A percentile compares a stretch with the other conserved stretches of the same genome.
phyloP scores from a whole-genome alignment of 345 rosid species.

The Euclidium syriacum region DNA sequence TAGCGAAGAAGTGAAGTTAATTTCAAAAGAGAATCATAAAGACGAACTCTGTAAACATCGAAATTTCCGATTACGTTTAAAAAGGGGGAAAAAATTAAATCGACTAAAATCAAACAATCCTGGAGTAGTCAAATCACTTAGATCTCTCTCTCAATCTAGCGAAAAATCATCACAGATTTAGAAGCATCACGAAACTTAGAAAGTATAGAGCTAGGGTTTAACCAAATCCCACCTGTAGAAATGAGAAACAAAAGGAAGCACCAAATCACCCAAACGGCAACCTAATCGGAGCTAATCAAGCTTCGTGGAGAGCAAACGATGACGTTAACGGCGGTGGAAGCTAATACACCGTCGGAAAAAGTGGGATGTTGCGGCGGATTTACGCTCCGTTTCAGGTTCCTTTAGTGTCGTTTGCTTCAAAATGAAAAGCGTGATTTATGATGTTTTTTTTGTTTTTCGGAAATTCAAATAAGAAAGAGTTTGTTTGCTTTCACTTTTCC shows the following conservation, averaged over 20 bases:
- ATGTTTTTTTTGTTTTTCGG: background rate
- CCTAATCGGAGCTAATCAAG: constrained; percentile 6
- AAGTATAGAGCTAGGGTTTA: constrained; percentile 25
- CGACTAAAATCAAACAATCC: background rate
- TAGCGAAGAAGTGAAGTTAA: constrained; percentile 14
- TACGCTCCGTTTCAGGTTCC: background rate
- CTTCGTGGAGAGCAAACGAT: constrained; percentile 4
- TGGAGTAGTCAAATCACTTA: constrained; percentile 8
- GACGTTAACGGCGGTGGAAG: constrained; percentile 3
- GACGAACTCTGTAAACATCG: background rate
- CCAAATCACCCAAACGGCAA: background rate
- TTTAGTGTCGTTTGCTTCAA: constrained; percentile 23
- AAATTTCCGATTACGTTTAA: constrained; percentile 7
- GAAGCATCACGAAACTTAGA: background rate
- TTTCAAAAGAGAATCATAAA: constrained; percentile 2
- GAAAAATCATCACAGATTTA: background rate
- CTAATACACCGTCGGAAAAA: constrained; percentile 17
- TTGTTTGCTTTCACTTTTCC: background rate
- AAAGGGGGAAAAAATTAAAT: background rate
- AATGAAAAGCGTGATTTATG: constrained; percentile 19
- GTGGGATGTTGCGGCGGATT: constrained; percentile 21
- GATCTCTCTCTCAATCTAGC: constrained; percentile 18
- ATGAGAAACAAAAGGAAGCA: background rate
- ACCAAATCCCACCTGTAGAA: constrained; percentile 22
- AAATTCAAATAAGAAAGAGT: constrained; percentile 17